phyloP scores from a whole-genome alignment of 352 stramenopile species.

The Phytophthora constricta region DNA sequence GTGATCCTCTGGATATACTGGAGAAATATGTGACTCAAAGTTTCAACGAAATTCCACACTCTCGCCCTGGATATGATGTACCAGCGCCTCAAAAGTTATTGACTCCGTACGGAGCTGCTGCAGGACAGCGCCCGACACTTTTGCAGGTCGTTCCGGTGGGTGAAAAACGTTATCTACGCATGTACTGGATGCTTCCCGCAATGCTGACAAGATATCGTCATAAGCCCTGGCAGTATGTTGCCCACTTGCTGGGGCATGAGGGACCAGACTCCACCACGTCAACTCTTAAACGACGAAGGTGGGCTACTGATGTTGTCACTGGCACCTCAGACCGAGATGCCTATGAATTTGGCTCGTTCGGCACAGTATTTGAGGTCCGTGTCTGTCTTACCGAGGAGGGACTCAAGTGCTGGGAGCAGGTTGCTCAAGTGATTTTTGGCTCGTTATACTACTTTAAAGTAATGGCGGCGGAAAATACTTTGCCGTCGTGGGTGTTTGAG shows the following conservation, averaged over 20 bases:
- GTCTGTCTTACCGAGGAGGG: constrained; percentile 56
- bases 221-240: constrained; percentile 65
- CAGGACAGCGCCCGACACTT: constrained; percentile 37
- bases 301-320: constrained; percentile 52
- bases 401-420: constrained; percentile 48
- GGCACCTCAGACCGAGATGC: constrained; percentile 57
- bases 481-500: constrained; percentile 64
- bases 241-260: constrained; percentile 63
- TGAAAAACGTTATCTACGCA: constrained; percentile 48
- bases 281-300: constrained; percentile 46
- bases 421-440: constrained; percentile 60
- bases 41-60: constrained; percentile 52
- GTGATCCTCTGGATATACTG: constrained; percentile 64
- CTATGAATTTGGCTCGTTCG: constrained; percentile 73
- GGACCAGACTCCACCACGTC: constrained; percentile 47
- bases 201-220: constrained; percentile 47
- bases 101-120: constrained; percentile 37
- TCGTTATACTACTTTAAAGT: constrained; percentile 36
- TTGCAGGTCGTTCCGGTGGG: constrained; percentile 54
- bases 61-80: constrained; percentile 1
- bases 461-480: constrained; percentile 1
- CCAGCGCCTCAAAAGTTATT: constrained; percentile 10
- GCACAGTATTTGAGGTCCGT: constrained; percentile 59
- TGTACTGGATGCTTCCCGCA: constrained; percentile 63
- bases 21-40: constrained; percentile 57